Percentiles rank a stretch among this genome's conserved stretches.
phyloP scores from a whole-genome alignment of 1,284 basidiomycete species.

The Heterobasidion occidentale region DNA sequence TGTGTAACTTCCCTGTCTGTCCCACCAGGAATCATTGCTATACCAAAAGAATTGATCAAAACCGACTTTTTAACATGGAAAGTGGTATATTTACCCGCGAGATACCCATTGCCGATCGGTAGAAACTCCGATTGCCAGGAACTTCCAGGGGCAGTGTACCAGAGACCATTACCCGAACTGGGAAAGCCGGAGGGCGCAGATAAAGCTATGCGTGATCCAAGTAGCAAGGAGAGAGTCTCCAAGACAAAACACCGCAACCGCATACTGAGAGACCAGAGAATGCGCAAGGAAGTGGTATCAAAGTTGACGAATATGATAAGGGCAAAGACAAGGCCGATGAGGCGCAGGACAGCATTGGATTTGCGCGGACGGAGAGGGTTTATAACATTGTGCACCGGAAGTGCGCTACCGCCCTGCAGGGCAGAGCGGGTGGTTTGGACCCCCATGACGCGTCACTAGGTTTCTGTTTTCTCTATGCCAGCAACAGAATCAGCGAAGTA shows the following conservation, averaged over 20 bases:
- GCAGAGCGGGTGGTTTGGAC: neutral
- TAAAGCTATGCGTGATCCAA: neutral
- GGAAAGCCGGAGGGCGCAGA: constrained; percentile 50
- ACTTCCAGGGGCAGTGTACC: constrained; percentile 48
- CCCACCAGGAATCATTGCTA: constrained; percentile 64
- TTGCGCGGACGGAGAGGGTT: neutral
- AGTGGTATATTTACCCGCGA: constrained; percentile 41
- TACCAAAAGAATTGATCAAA: too few species aligned
- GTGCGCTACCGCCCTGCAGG: neutral
- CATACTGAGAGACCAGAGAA: neutral
- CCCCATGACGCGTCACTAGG: constrained; percentile 4
- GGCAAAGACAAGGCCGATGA: neutral
- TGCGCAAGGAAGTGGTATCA: neutral
- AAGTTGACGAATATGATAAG: neutral
- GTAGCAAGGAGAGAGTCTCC: neutral
- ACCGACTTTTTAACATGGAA: neutral
- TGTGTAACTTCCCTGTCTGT: constrained; percentile 51
- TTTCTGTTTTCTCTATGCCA: neutral
- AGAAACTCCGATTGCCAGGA: constrained; percentile 54
- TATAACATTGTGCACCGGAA: neutral
- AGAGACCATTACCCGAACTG: constrained; percentile 62
- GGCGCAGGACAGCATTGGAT: neutral
- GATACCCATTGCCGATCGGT: constrained; percentile 67
- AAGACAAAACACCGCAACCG: neutral
- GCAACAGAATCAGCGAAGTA: neutral